phyloP scores from a whole-genome alignment of 176 grass and related monocot species.

The Alopecurus myosuroides region DNA sequence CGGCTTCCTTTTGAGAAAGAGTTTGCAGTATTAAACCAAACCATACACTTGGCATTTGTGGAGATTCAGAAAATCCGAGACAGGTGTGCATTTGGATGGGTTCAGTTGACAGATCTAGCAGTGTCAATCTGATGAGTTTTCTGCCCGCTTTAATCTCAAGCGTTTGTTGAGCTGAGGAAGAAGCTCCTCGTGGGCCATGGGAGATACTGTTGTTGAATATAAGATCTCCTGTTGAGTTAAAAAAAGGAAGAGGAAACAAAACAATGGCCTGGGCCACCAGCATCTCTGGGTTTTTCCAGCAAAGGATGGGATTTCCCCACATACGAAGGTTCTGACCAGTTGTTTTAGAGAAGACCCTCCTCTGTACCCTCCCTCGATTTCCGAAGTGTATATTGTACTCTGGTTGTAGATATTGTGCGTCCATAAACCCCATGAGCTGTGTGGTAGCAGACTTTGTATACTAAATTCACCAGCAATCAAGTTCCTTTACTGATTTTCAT shows the following conservation, averaged over 20 bases:
- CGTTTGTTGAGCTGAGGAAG: neutral
- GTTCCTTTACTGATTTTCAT: no score
- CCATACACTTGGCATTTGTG: constrained; percentile 43
- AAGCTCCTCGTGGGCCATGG: neutral
- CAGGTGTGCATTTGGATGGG: constrained; percentile 82
- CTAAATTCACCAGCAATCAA: no score
- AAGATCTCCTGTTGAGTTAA: neutral
- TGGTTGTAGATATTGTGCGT: constrained; percentile 25
- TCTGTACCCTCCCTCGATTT: neutral
- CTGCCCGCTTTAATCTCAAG: neutral
- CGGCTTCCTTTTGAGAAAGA: constrained; percentile 58
- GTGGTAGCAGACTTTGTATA: no score
- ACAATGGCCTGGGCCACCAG: neutral
- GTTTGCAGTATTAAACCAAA: constrained; percentile 42
- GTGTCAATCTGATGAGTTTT: constrained; percentile 53
- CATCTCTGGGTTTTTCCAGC: neutral
- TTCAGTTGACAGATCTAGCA: constrained; percentile 60
- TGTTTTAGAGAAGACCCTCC: neutral
- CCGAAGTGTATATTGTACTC: neutral
- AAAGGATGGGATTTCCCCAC: neutral
- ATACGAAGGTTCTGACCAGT: neutral
- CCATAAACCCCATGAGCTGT: no score
- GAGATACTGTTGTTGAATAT: neutral
- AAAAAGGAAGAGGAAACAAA: neutral
- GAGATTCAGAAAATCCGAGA: constrained; percentile 77